Conservation (phyloP, 2,329 filamentous ascomycete species). For the Plenodomus lindquistii region DNA sequence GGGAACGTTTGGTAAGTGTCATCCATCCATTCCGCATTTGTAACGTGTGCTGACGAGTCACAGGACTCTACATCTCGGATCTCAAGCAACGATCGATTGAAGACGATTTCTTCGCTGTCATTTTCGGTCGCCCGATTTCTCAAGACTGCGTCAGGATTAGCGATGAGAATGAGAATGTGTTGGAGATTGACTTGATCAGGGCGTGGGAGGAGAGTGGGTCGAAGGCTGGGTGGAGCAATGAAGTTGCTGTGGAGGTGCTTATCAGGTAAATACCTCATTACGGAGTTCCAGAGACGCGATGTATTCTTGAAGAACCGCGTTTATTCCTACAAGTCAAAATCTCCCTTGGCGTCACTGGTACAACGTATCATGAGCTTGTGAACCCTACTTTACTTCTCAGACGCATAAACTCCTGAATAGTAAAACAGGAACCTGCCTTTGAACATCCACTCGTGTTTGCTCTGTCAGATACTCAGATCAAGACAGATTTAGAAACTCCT, state of each 20-base stretch:
- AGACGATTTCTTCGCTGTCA: constrained; percentile 72
- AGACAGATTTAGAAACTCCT: too few relatives aligned
- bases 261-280: constrained; percentile 23
- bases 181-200: constrained; percentile 75
- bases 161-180: constrained; percentile 58
- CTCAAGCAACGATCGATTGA: constrained; percentile 64
- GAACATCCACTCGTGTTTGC: too few relatives aligned
- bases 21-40: background rate
- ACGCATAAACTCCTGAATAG: too few relatives aligned
- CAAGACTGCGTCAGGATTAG: constrained; percentile 65
- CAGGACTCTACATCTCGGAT: constrained; percentile 76
- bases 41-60: constrained; percentile 3
- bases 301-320: background rate
- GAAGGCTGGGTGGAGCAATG: constrained; percentile 74
- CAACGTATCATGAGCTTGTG: too few relatives aligned
- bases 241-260: constrained; percentile 39
- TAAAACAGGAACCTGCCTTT: too few relatives aligned
- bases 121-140: constrained; percentile 73
- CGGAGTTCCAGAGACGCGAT: background rate
- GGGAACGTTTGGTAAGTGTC: constrained; percentile 66
- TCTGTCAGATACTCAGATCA: too few relatives aligned
- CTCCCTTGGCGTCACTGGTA: too few relatives aligned
- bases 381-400: too few relatives aligned
- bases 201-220: constrained; percentile 80
- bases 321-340: too few relatives aligned